Conservation (phyloP, 768 basidiomycete species). For the Trametes villosa region DNA sequence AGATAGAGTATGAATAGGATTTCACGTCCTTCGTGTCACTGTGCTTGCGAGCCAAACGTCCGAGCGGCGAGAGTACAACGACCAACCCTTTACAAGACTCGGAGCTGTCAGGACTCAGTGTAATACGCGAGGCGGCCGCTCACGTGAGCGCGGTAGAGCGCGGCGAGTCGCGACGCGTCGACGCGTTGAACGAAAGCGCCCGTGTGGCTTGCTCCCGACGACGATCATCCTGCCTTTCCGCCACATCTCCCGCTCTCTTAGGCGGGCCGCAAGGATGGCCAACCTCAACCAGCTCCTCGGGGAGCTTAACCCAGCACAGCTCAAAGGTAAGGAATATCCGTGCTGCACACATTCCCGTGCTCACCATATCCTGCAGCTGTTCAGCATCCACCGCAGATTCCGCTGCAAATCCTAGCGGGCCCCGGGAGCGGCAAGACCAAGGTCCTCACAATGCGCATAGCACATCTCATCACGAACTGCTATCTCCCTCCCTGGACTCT, state of each 20-base stretch:
- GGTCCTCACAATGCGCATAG: slow-evolving; percentile 71
- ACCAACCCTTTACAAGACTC: too few species aligned
- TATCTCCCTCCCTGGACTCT: slow-evolving; percentile 57
- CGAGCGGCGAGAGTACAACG: too few species aligned
- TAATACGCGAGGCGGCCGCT: too few species aligned
- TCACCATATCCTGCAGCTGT: slow-evolving; percentile 56
- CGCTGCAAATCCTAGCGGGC: slow-evolving; percentile 82
- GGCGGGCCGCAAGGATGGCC: not conserved
- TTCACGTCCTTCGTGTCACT: too few species aligned
- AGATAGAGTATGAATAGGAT: too few species aligned
- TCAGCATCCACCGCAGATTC: slow-evolving; percentile 58
- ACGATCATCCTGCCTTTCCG: slow-evolving; percentile 1
- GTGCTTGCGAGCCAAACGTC: too few species aligned
- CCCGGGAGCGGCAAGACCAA: slow-evolving; percentile 80
- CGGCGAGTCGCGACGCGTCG: slow-evolving; percentile 8
- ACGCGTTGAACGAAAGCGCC: slow-evolving; percentile 10
- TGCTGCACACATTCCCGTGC: not conserved
- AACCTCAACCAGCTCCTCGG: slow-evolving; percentile 12
- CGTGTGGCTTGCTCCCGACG: slow-evolving; percentile 13
- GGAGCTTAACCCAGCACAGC: slow-evolving; percentile 39
- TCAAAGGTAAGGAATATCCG: slow-evolving; percentile 36
- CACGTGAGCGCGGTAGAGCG: slow-evolving; percentile 16
- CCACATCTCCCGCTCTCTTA: not conserved
- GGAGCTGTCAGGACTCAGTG: too few species aligned
- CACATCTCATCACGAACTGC: slow-evolving; percentile 61